A percentile compares a stretch with the other conserved stretches of the same genome.
Evolutionary conservation across 2,329 filamentous ascomycete species (phyloP).

Genomic region (Aureobasidium uvarum): DNA sequence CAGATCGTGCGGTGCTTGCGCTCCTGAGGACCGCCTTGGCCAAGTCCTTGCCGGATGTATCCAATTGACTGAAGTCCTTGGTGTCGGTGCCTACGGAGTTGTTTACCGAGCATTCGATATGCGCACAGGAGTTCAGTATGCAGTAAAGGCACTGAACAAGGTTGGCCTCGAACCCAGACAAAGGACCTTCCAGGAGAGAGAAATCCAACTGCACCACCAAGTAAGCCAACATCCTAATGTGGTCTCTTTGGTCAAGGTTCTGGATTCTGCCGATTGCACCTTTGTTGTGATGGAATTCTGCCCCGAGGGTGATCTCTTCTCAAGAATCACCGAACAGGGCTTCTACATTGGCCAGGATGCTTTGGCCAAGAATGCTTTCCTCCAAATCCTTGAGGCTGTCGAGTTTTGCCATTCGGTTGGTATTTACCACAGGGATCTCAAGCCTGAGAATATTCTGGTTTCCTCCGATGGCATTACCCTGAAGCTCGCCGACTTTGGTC

Average conservation of each 20-base stretch:
- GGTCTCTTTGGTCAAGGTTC: constrained; percentile 88
- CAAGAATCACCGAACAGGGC: constrained; percentile 93
- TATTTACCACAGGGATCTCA: constrained; percentile 96
- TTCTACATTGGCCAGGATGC: constrained; percentile 91
- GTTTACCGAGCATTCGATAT: constrained; percentile 89
- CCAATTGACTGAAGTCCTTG: constrained; percentile 79
- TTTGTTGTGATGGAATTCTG: constrained; percentile 97
- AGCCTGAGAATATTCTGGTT: constrained; percentile 97
- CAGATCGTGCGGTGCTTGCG: constrained; percentile 38
- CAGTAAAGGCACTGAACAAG: constrained; percentile 96
- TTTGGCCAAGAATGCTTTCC: constrained; percentile 80
- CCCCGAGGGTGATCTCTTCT: constrained; percentile 93
- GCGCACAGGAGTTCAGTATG: constrained; percentile 77
- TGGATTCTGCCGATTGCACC: constrained; percentile 88
- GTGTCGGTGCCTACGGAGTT: constrained; percentile 93
- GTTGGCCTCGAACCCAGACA: constrained; percentile 85
- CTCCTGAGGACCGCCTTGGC: constrained; percentile 82
- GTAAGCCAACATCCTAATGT: constrained; percentile 90
- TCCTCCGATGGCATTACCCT: constrained; percentile 83
- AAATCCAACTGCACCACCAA: constrained; percentile 87
- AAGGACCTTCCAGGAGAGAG: constrained; percentile 83
- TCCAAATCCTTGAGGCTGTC: constrained; percentile 95
- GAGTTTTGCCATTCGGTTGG: constrained; percentile 89
- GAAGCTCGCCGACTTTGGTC: constrained; percentile 95
- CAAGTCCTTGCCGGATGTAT: constrained; percentile 77